Evolutionary conservation across 495 filamentous ascomycete genomes (phyloP).

Genomic region (Talaromyces thailandensis): DNA sequence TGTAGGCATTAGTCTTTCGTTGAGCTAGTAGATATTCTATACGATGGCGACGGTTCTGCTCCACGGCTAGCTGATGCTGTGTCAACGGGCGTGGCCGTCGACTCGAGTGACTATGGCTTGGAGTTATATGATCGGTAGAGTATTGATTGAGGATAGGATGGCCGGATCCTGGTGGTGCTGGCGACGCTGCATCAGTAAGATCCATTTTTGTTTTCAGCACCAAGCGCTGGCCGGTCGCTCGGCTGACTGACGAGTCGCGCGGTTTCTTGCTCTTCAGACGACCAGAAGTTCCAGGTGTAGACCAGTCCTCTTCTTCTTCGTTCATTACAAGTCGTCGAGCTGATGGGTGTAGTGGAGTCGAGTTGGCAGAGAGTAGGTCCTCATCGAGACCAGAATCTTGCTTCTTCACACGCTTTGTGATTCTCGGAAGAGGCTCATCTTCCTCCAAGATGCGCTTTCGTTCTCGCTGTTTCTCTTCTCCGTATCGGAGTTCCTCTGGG

Average conservation of each 20-base stretch:
- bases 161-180: constrained; percentile 37
- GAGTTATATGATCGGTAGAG: constrained; percentile 27
- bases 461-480: constrained; percentile 73
- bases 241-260: constrained; percentile 29
- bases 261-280: constrained; percentile 26
- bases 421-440: constrained; percentile 49
- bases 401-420: constrained; percentile 50
- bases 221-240: constrained; percentile 32
- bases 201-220: constrained; percentile 43
- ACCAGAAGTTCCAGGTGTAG: constrained; percentile 24
- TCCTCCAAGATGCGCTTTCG: constrained; percentile 69
- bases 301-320: constrained; percentile 27
- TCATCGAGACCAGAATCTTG: constrained; percentile 30
- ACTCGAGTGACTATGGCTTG: constrained; percentile 16
- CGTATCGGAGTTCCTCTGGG: constrained; percentile 74
- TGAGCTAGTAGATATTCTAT: constrained; percentile 81
- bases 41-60: constrained; percentile 77
- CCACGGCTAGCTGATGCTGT: constrained; percentile 86
- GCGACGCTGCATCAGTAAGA: constrained; percentile 36
- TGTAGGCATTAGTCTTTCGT: constrained; percentile 52
- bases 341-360: constrained; percentile 32
- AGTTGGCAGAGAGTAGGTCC: constrained; percentile 31
- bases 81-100: constrained; percentile 78
- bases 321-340: constrained; percentile 23
- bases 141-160: constrained; percentile 42